Evolutionary conservation across 2,329 filamentous ascomycete species (phyloP).

Genomic region (Trichoderma sp.): DNA sequence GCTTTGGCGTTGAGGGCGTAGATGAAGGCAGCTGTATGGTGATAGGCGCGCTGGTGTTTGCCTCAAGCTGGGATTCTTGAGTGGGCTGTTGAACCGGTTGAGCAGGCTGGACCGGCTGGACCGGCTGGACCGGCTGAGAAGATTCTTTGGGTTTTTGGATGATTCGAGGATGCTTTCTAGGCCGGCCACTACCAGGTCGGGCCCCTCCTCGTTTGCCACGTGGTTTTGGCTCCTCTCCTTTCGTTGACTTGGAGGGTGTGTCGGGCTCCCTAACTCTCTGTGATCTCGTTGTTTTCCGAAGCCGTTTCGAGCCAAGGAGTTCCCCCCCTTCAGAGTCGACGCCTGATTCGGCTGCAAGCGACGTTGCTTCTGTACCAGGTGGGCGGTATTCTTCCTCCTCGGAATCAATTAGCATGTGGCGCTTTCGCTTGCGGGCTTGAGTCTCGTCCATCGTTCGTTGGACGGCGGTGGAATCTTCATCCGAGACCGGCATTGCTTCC

Average conservation of each 20-base stretch:
- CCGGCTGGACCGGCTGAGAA: not conserved
- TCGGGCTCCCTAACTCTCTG: conserved; percentile 15
- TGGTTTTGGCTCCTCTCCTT: conserved; percentile 30
- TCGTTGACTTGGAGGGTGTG: conserved; percentile 20
- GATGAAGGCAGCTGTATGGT: not conserved
- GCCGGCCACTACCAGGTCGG: conserved; percentile 38
- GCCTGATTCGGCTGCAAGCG: conserved; percentile 26
- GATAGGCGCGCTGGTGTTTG: not conserved
- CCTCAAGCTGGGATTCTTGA: not conserved
- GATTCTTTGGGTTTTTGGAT: not conserved
- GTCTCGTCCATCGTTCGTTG: conserved; percentile 2
- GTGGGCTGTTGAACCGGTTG: not conserved
- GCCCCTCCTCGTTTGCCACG: conserved; percentile 39
- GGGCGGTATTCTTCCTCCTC: conserved; percentile 33
- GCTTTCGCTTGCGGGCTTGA: conserved; percentile 30
- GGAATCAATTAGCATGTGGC: conserved; percentile 26
- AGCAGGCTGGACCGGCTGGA: not conserved
- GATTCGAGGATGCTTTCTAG: conserved; percentile 37
- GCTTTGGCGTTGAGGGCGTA: conserved; percentile 3
- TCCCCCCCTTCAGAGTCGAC: conserved; percentile 25
- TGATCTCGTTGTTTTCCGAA: conserved; percentile 28
- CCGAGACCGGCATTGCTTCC: not conserved
- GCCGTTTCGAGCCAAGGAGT: conserved; percentile 25
- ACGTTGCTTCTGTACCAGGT: conserved; percentile 25
- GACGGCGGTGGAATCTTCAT: conserved; percentile 6